Evolutionary conservation across 345 rosid species (phyloP).

Genomic region (Lumnitzera littorea): DNA sequence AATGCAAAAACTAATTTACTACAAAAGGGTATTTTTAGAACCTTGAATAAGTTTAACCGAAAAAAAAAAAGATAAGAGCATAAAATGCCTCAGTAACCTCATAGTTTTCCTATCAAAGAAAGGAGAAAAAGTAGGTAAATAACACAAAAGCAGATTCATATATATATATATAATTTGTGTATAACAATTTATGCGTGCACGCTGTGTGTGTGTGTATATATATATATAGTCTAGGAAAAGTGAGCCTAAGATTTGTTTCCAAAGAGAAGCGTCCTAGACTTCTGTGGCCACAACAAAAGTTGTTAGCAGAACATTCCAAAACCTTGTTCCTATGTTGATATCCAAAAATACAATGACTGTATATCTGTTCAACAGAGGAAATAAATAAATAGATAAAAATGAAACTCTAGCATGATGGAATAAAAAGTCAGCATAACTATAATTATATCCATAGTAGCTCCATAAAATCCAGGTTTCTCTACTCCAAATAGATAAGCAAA

Average conservation of each 20-base stretch:
- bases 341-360: no score
- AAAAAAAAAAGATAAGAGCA: no score
- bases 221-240: not conserved
- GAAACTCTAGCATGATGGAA: not conserved
- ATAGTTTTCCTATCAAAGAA: constrained; percentile 56
- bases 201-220: no score
- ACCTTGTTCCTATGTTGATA: no score
- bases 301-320: no score
- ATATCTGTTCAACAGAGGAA: not conserved
- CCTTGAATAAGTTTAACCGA: no score
- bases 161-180: no score
- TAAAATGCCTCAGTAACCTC: constrained; percentile 57
- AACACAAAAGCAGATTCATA: not conserved
- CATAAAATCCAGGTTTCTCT: constrained; percentile 74
- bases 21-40: no score
- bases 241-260: not conserved
- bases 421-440: no score
- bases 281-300: not conserved
- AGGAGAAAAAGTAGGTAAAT: constrained; percentile 5
- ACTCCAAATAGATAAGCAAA: constrained; percentile 93
- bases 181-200: no score
- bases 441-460: constrained; percentile 46
- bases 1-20: no score
- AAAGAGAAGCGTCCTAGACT: not conserved
- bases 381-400: not conserved